Conservation (phyloP, 1,284 basidiomycete species). For the Fomitopsis schrenkii region DNA sequence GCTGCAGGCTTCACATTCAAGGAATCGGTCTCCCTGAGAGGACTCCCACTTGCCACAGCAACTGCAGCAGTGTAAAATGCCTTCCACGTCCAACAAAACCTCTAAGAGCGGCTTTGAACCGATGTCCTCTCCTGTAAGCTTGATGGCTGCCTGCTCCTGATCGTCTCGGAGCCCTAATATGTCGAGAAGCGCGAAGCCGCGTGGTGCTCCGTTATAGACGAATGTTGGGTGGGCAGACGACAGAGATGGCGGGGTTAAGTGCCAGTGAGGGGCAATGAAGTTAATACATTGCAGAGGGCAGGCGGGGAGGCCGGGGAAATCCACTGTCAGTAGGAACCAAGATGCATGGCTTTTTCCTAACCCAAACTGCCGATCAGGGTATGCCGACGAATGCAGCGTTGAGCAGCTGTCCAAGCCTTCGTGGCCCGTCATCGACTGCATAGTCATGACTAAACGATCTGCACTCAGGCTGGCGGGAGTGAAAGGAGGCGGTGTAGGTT, state of each 20-base stretch:
- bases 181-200: not conserved
- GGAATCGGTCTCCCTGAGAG: not conserved
- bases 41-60: not conserved
- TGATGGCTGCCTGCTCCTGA: not conserved
- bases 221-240: not conserved
- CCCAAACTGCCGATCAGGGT: not conserved
- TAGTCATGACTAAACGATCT: too few species aligned
- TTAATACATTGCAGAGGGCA: not conserved
- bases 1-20: not conserved
- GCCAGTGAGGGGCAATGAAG: not conserved
- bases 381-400: not conserved
- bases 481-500: too few species aligned
- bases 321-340: not conserved
- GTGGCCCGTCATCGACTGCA: too few species aligned
- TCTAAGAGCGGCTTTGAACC: not conserved
- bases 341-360: not conserved
- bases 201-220: not conserved
- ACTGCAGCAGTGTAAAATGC: not conserved
- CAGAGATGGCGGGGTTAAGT: too few species aligned
- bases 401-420: not conserved
- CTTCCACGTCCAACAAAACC: not conserved
- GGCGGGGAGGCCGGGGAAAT: not conserved
- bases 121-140: not conserved
- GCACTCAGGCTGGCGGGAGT: too few species aligned
- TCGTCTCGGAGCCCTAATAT: not conserved